Evolutionary conservation across 78 protist species (phyloP).

Genomic region (Mastigamoeba balamuthi): DNA sequence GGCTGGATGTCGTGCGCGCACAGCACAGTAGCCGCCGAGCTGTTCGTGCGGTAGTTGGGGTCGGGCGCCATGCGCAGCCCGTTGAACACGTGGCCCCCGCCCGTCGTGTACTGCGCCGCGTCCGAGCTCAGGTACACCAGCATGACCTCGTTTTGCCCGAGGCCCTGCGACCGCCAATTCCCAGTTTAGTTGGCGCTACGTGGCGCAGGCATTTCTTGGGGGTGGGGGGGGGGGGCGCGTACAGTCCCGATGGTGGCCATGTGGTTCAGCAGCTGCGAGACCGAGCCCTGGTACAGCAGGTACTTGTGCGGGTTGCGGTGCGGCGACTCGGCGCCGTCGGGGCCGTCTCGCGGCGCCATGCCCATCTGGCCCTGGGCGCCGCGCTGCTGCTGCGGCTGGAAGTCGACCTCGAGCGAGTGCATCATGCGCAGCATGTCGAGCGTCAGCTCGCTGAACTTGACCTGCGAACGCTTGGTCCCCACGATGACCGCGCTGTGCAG

Average conservation of each 20-base stretch:
- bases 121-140: too few relatives aligned
- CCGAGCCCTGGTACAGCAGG: conserved; percentile 30
- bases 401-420: conserved; percentile 33
- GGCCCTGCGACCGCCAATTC: too few relatives aligned
- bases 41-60: too few relatives aligned
- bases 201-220: too few relatives aligned
- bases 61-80: too few relatives aligned
- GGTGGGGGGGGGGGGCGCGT: too few relatives aligned
- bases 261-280: conserved; percentile 26
- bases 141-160: too few relatives aligned
- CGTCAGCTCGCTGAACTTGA: conserved; percentile 48
- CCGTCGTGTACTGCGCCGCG: too few relatives aligned
- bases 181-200: too few relatives aligned
- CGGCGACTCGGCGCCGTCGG: not conserved
- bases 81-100: too few relatives aligned
- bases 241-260: conserved; percentile 21
- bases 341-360: not conserved
- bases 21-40: too few relatives aligned
- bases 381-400: not conserved
- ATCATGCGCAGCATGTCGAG: conserved; percentile 48
- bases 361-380: not conserved
- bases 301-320: conserved; percentile 39
- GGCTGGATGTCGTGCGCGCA: not conserved
- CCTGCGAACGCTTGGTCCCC: not conserved
- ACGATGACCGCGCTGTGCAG: not conserved